These are phyloP conservation scores for Pinus tabuliformis DNA, from an alignment of 75 land plant genomes.

Conservation along the genomic window DNA sequence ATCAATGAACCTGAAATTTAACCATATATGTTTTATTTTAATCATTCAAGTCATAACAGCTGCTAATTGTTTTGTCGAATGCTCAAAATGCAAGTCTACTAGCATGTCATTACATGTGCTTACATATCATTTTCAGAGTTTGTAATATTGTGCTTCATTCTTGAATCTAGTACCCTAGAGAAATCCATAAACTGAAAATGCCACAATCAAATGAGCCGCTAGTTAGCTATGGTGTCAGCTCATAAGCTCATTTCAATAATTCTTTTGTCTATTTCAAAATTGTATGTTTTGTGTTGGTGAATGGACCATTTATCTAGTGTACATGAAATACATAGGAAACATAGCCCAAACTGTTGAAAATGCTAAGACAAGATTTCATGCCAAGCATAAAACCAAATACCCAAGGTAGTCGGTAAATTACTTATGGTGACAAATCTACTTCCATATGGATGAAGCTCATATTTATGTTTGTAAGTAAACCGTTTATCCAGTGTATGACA, in stretches of 20 bases:
- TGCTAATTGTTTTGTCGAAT: too few species aligned
- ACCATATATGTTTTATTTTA: not conserved
- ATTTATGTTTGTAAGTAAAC: slow-evolving; percentile 6
- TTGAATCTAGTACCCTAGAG: not conserved
- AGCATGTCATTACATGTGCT: not conserved
- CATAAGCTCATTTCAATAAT: not conserved
- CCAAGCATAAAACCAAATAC: not conserved
- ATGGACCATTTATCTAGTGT: not conserved
- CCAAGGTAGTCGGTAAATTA: not conserved
- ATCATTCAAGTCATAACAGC: too few species aligned
- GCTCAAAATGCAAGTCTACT: not conserved
- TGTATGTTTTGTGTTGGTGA: not conserved
- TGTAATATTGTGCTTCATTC: not conserved
- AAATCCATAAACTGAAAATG: not conserved
- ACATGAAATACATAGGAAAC: not conserved
- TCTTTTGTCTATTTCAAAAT: not conserved
- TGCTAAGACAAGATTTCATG: not conserved
- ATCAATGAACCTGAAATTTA: not conserved
- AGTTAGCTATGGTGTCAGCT: not conserved
- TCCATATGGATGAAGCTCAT: slow-evolving; percentile 96
- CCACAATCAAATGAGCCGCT: not conserved
- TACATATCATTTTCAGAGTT: not conserved
- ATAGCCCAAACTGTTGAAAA: not conserved
- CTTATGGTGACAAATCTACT: slow-evolving; percentile 55
- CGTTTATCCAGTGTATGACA: not conserved